Evolutionary conservation across 495 filamentous ascomycete species (phyloP).

Genomic region (Podospora fimiseda): DNA sequence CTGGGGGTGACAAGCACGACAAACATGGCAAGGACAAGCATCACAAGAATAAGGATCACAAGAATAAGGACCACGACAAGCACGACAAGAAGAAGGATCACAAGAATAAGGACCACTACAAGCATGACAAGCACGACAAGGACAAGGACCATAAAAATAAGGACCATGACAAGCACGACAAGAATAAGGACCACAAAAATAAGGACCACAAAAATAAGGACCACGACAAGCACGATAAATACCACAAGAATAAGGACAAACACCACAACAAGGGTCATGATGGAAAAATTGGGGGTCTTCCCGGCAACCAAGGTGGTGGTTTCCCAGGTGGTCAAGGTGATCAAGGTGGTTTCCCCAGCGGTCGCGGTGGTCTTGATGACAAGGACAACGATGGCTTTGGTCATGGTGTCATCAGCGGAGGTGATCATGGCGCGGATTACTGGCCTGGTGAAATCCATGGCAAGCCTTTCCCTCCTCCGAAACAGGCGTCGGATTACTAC

Average conservation of each 20-base stretch:
- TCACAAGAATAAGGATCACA: neutral
- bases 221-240: neutral
- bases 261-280: neutral
- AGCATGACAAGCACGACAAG: neutral
- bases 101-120: neutral
- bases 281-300: neutral
- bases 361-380: no score
- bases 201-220: conserved; percentile 1
- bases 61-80: neutral
- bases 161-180: conserved; percentile 2
- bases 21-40: conserved; percentile 4
- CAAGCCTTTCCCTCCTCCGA: neutral
- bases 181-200: conserved; percentile 4
- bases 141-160: neutral
- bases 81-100: conserved; percentile 1
- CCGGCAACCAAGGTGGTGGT: neutral
- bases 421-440: neutral
- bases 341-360: no score
- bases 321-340: neutral
- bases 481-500: neutral
- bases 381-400: neutral
- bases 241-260: neutral
- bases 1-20: conserved; percentile 3
- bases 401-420: no score
- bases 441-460: neutral